These are phyloP conservation scores for Sclerotinia borealis DNA, from an alignment of 2,329 filamentous ascomycete species.

Conservation along the genomic window DNA sequence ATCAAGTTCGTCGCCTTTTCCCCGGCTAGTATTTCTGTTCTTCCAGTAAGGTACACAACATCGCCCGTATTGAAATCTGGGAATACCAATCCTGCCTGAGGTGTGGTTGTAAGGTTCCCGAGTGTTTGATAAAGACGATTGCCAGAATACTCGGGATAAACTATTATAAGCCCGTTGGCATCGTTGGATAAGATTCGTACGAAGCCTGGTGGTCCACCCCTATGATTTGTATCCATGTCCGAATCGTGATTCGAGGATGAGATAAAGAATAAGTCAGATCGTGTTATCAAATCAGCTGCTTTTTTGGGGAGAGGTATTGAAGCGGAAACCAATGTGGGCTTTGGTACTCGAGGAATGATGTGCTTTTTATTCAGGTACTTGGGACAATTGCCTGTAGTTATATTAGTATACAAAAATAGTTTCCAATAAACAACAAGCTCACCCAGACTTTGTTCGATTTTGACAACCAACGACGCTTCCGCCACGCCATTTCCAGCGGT, in stretches of 20 bases:
- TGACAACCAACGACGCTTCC: constrained; percentile 51
- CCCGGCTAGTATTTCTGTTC: constrained; percentile 59
- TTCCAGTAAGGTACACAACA: constrained; percentile 67
- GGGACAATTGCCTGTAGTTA: constrained; percentile 62
- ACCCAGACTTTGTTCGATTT: constrained; percentile 62
- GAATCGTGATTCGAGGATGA: constrained; percentile 54
- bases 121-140: constrained; percentile 80
- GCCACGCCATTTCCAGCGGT: constrained; percentile 21
- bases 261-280: constrained; percentile 73
- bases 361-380: constrained; percentile 78
- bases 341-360: constrained; percentile 49
- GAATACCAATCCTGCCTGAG: constrained; percentile 62
- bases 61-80: constrained; percentile 69
- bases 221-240: constrained; percentile 79
- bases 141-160: constrained; percentile 78
- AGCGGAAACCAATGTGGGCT: constrained; percentile 45
- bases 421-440: constrained; percentile 13
- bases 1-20: constrained; percentile 56
- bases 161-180: constrained; percentile 40
- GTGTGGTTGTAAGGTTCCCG: constrained; percentile 66
- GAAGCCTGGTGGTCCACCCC: constrained; percentile 70
- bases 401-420: neutral
- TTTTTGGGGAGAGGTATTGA: constrained; percentile 32
- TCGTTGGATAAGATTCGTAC: constrained; percentile 59
- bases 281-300: constrained; percentile 46